Evolutionary conservation across 2,329 filamentous ascomycete species (phyloP), one percentile per base, ranked within the genome.

Genomic region (Nakataea oryzae): DNA sequence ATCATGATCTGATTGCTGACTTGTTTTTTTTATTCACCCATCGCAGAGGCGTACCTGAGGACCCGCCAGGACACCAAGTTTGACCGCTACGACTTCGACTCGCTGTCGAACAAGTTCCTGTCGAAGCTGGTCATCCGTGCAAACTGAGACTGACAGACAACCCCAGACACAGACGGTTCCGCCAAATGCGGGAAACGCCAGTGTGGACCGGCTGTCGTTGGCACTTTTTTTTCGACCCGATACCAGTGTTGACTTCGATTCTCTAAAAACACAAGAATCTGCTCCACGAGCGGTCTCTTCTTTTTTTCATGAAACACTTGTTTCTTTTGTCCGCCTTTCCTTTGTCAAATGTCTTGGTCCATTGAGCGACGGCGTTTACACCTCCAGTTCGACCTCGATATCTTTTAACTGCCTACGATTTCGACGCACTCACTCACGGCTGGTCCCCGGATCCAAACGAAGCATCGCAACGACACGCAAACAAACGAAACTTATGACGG

Each of bases 101-200:
- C 88, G 64, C 78, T 97, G 72, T 96, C 93, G 61, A 97, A 96
- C 81, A 97, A 97, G 81, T 97, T 97, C 80, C 79, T 97, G 68
- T 96, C 93, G 50, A 96, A 96, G 78, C 85, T 97, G 71, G 93
- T 97, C 74, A 96, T 97, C 75, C 91, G 93, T 69, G 90, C 93
- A 71, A 96, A 96, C 79, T 96, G 82, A 74, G 66, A 65, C 26
- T n/a, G 24, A n/a, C 30, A n/a, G n/a, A n/a, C n/a, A n/a, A 50
- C 11, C 41, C 21, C 41, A 3, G 7, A 50, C 41, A 17, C 41
- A 3, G 21, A 50, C 41, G 41, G 11, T 24, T n/a, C 24, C 41
- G 41, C 41, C 21, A 50, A n/a, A n/a, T 50, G 41, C 41, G 41
- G 41, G 41, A 50, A 50, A 50, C 41, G 41, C 41, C 21, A 50